Evolutionary conservation across 176 grass and related monocot species (phyloP), one percentile per base, ranked within the genome.

Genomic region (Oryza meridionalis): DNA sequence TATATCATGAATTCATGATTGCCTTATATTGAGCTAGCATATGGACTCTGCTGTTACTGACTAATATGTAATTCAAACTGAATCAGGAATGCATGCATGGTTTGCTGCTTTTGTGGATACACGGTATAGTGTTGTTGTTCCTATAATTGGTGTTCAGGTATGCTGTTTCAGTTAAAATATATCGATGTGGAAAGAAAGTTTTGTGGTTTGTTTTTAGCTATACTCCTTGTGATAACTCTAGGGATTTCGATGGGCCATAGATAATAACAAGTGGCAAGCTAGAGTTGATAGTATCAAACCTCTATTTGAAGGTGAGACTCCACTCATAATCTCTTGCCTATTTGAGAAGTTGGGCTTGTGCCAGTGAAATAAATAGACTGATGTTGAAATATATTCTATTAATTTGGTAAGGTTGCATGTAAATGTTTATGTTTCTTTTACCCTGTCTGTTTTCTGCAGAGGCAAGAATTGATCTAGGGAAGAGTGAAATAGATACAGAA

Each of bases 11-110:
- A 65, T 35, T 26, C 25, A 40, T 64, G 38, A 40, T 40, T 40
- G 38, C 65, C 47, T 84, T 58, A 84, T 47, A 73, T 74, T 69
- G n/a, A 85, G 40, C 75, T 83, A 79, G 7, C 43, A 9, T 15
- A 40, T n/a, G 29, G 46, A 32, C 4, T 66, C 65, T 44, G 74
- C 22, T 79, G 75, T 31, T 72, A 81, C 22, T 87, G 86, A 67
- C 21, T 24, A 67, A 4, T 45, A 65, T 77, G 65, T 38, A 69
- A 73, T 85, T 78, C 8, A 27, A 64, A 67, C 74, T 83, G 50
- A 67, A 61, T 88, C 67, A 95, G 96, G 96, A 79, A 98, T 98
- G 96, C 96, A 98, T 63, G 89, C 96, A 72, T 98, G 96, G 96
- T 92, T 92, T 93, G 91, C 96, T 83, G 91, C 93, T 70, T 85